Evolutionary conservation across 331 rosid species (phyloP).

Genomic region (Arachis monticola): DNA sequence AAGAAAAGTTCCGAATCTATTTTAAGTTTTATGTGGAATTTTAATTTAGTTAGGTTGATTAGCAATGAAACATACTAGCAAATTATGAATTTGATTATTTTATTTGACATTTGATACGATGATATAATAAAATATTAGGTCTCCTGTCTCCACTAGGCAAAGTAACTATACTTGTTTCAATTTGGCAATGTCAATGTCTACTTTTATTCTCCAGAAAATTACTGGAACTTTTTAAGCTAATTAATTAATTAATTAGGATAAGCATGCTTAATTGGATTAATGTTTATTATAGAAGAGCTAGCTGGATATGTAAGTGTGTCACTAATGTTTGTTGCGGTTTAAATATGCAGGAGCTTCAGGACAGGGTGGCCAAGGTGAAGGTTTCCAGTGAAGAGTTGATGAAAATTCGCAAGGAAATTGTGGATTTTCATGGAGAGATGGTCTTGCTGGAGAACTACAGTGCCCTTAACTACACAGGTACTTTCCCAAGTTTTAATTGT

Average conservation of each 20-base stretch:
- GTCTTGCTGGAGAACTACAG: conserved; percentile 95
- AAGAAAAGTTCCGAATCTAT: background rate
- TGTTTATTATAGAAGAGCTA: background rate
- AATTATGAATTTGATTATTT: background rate
- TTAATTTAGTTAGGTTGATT: background rate
- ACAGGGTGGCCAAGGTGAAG: conserved; percentile 78
- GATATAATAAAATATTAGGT: background rate
- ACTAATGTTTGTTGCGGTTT: conserved; percentile 31
- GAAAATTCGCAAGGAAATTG: conserved; percentile 86
- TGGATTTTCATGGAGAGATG: conserved; percentile 99
- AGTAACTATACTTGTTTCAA: conserved; percentile 23
- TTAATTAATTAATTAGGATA: conserved; percentile 43
- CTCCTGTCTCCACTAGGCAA: background rate
- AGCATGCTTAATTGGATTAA: background rate
- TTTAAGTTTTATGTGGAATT: background rate
- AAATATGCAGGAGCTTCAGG: conserved; percentile 86
- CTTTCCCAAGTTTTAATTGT: background rate
- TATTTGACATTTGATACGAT: conserved; percentile 1
- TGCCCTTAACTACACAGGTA: conserved; percentile 96
- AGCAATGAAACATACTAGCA: background rate
- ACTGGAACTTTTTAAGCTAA: background rate
- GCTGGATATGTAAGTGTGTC: conserved; percentile 15
- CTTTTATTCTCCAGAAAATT: conserved; percentile 8
- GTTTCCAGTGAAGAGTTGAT: conserved; percentile 68
- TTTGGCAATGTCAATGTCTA: conserved; percentile 18